These are phyloP conservation scores for Furcasterigmium sp. DNA, from an alignment of 2,329 filamentous ascomycete genomes.

Conservation along the genomic window DNA sequence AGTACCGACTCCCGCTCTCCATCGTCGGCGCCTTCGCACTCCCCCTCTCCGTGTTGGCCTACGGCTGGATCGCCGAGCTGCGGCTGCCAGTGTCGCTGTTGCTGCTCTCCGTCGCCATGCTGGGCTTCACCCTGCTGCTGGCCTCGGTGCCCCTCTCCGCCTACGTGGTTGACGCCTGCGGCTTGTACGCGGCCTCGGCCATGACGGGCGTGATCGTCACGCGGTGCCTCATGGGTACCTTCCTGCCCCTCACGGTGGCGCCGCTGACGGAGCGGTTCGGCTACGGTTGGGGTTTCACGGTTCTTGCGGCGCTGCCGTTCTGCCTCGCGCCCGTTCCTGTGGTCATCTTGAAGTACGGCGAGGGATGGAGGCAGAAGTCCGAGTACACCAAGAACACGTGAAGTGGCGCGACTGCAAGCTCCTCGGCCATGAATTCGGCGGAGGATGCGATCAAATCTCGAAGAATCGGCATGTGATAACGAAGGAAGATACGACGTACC, in stretches of 20 bases:
- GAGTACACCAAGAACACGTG: slow-evolving; percentile 42
- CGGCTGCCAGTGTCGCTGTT: slow-evolving; percentile 35
- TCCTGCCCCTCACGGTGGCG: slow-evolving; percentile 46
- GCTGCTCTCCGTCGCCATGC: slow-evolving; percentile 34
- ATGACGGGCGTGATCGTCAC: slow-evolving; percentile 52
- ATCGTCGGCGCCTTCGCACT: slow-evolving; percentile 40
- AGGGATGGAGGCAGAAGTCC: slow-evolving; percentile 43
- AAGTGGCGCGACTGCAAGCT: too few relatives aligned
- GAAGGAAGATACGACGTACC: too few relatives aligned
- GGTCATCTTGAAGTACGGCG: slow-evolving; percentile 44
- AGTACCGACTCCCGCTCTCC: slow-evolving; percentile 48
- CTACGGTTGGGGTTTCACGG: slow-evolving; percentile 45
- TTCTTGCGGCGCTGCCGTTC: slow-evolving; percentile 35
- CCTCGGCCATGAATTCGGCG: too few relatives aligned
- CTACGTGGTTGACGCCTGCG: slow-evolving; percentile 53
- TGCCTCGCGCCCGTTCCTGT: slow-evolving; percentile 45
- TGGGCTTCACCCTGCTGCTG: slow-evolving; percentile 41
- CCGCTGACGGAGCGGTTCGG: slow-evolving; percentile 43
- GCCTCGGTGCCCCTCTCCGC: slow-evolving; percentile 44
- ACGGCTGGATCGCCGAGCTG: slow-evolving; percentile 46
- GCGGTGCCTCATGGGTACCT: slow-evolving; percentile 50
- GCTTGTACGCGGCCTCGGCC: slow-evolving; percentile 50
- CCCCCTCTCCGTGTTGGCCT: slow-evolving; percentile 37
- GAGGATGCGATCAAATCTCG: too few relatives aligned
- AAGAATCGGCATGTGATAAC: too few relatives aligned